A percentile compares a stretch with the other conserved stretches of the same genome.
These are phyloP conservation scores for Phytophthora fragariae DNA, from an alignment of 352 stramenopile species.

Conservation along the genomic window DNA sequence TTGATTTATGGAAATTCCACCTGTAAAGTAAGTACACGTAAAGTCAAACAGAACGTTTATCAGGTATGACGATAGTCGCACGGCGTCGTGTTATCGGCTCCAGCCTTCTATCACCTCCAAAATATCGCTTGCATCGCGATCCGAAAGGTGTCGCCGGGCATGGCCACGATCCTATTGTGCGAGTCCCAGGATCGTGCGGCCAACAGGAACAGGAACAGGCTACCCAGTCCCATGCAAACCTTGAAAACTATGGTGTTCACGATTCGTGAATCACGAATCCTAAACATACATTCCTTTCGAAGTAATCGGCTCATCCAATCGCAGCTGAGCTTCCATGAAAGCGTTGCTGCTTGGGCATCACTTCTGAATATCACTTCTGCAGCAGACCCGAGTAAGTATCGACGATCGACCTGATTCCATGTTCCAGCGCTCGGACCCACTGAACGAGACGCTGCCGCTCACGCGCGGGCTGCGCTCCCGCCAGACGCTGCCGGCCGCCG, in stretches of 20 bases:
- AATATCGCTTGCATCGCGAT: too few relatives aligned
- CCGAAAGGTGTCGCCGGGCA: too few relatives aligned
- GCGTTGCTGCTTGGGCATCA: conserved; percentile 4
- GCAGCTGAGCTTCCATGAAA: not conserved
- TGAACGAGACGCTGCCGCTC: conserved; percentile 47
- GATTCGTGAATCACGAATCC: not conserved
- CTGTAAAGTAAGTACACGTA: too few relatives aligned
- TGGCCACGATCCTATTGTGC: too few relatives aligned
- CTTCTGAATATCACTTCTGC: not conserved
- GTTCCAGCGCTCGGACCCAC: conserved; percentile 30
- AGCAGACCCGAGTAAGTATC: not conserved
- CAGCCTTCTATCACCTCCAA: too few relatives aligned
- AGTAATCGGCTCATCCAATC: not conserved
- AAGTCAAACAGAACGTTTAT: too few relatives aligned
- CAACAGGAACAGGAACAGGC: too few relatives aligned
- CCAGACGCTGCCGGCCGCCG: conserved; percentile 24
- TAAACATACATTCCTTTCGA: not conserved
- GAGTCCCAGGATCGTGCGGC: too few relatives aligned
- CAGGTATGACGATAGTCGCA: too few relatives aligned
- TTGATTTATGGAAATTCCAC: too few relatives aligned
- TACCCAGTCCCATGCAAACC: not conserved
- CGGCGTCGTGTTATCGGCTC: too few relatives aligned
- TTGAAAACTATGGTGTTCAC: conserved; percentile 1
- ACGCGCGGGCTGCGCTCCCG: conserved; percentile 35
- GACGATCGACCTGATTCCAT: conserved; percentile 5